Conservation (phyloP, 2,329 filamentous ascomycete genomes). For the Fusarium concolor region DNA sequence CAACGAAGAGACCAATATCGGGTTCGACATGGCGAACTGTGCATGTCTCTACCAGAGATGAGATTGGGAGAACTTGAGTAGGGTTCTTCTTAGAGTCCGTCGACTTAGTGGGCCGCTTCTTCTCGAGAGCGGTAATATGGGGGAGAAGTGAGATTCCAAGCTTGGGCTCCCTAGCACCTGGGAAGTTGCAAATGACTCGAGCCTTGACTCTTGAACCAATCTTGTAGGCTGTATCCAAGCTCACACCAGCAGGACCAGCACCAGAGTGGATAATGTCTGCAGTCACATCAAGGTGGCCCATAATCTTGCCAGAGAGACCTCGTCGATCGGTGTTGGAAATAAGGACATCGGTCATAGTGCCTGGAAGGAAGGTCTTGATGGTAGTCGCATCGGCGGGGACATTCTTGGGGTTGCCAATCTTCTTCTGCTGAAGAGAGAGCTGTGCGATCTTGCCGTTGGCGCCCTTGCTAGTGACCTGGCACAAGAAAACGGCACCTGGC, state of each 20-base stretch:
- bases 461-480: conserved; percentile 79
- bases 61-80: conserved; percentile 73
- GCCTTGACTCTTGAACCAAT: conserved; percentile 86
- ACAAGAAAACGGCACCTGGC: conserved; percentile 86
- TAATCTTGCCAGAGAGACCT: conserved; percentile 89
- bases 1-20: conserved; percentile 83
- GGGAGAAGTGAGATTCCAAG: conserved; percentile 88
- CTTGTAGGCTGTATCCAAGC: conserved; percentile 83
- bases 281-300: conserved; percentile 91
- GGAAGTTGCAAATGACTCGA: conserved; percentile 89
- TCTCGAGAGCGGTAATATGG: conserved; percentile 77
- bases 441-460: conserved; percentile 87
- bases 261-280: conserved; percentile 93
- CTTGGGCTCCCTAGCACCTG: conserved; percentile 81
- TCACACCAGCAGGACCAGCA: conserved; percentile 73
- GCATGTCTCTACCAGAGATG: conserved; percentile 80
- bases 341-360: conserved; percentile 88
- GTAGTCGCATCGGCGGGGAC: conserved; percentile 82
- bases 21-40: conserved; percentile 84
- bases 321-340: conserved; percentile 78
- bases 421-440: conserved; percentile 79
- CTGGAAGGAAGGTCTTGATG: conserved; percentile 90
- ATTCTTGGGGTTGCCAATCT: conserved; percentile 74
- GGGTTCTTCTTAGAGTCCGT: conserved; percentile 60
- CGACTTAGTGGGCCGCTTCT: conserved; percentile 53